Conservation (phyloP, 2,329 filamentous ascomycete species). For the Curvularia lunata region DNA sequence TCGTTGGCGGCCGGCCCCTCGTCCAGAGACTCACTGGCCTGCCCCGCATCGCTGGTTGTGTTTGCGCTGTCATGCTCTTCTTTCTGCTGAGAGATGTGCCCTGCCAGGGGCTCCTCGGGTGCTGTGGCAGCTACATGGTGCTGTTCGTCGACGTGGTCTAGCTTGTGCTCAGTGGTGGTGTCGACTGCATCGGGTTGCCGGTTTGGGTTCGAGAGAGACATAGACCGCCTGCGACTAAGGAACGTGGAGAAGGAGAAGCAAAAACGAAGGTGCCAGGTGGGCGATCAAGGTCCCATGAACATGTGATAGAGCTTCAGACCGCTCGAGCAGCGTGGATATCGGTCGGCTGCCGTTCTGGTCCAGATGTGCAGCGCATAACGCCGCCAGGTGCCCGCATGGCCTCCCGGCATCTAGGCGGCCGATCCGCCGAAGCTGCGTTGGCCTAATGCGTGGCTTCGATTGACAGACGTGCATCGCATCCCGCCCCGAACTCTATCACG, state of each 20-base stretch:
- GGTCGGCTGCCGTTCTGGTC: conserved; percentile 15
- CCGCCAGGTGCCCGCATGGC: conserved; percentile 22
- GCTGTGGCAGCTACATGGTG: conserved; percentile 9
- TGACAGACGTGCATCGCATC: conserved; percentile 10
- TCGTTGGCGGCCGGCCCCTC: conserved; percentile 15
- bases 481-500: conserved; percentile 20
- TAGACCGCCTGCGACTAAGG: conserved; percentile 37
- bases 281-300: conserved; percentile 33
- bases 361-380: conserved; percentile 21
- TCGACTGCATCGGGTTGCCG: conserved; percentile 41
- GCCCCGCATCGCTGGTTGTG: conserved; percentile 31
- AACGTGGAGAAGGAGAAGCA: conserved; percentile 1
- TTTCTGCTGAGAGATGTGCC: not conserved
- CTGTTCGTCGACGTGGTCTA: conserved; percentile 22
- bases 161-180: conserved; percentile 26
- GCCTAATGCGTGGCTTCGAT: conserved; percentile 3
- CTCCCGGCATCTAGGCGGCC: conserved; percentile 29
- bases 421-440: conserved; percentile 27
- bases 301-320: conserved; percentile 14
- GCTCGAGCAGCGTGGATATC: conserved; percentile 11
- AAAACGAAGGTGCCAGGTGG: not conserved
- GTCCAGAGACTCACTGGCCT: conserved; percentile 10
- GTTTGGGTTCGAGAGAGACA: conserved; percentile 45
- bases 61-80: conserved; percentile 3
- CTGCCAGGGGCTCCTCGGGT: not conserved